phyloP scores from a whole-genome alignment of 371 early-diverging fungal genomes.

The Conidiobolus coronatus region DNA sequence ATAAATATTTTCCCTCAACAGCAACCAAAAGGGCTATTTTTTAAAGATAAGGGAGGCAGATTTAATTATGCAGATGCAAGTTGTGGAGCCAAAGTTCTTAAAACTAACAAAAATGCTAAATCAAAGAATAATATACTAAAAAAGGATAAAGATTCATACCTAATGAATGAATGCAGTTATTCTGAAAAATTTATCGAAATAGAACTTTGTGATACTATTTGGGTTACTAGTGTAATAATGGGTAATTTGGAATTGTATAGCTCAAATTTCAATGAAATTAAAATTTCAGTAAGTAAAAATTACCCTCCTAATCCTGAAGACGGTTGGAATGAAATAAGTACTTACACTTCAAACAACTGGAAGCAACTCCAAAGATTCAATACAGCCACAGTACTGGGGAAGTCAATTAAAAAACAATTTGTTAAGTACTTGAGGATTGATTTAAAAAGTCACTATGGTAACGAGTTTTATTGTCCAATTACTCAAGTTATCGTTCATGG shows the following conservation, averaged over 20 bases:
- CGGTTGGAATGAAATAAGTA: conserved; percentile 60
- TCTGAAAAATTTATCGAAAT: conserved; percentile 63
- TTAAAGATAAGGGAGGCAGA: conserved; percentile 17
- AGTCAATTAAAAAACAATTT: conserved; percentile 36
- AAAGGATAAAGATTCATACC: conserved; percentile 74
- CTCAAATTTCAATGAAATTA: conserved; percentile 71
- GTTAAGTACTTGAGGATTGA: conserved; percentile 73
- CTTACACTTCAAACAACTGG: conserved; percentile 59
- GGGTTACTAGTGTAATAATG: conserved; percentile 69
- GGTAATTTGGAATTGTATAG: conserved; percentile 94
- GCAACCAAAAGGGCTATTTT: neutral
- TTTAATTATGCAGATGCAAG: conserved; percentile 85
- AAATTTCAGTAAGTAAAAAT: conserved; percentile 45
- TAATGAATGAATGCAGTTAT: conserved; percentile 64
- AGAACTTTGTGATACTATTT: conserved; percentile 82
- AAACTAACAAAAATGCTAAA: conserved; percentile 62
- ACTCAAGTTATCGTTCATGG: conserved; percentile 75
- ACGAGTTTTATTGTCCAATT: conserved; percentile 84
- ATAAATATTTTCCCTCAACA: too few species aligned
- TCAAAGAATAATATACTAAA: conserved; percentile 60
- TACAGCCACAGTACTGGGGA: neutral
- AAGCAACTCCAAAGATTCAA: conserved; percentile 51
- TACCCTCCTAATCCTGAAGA: conserved; percentile 54
- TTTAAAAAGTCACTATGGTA: conserved; percentile 70
- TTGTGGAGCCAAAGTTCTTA: conserved; percentile 77